phyloP scores from a whole-genome alignment of 2,329 filamentous ascomycete species.

The Pestalotiopsis sp. region DNA sequence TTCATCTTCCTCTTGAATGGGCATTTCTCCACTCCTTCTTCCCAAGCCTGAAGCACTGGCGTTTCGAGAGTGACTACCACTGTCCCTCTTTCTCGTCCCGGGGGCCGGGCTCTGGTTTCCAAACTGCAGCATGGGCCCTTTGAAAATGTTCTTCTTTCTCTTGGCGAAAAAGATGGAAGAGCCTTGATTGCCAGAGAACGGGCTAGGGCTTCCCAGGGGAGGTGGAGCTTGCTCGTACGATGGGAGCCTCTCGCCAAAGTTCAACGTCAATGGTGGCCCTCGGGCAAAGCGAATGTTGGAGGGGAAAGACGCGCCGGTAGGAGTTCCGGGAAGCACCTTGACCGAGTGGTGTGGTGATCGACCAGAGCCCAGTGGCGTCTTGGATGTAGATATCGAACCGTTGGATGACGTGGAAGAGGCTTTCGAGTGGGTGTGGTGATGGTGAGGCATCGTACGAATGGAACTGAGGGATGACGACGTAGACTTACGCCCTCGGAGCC shows the following conservation, averaged over 20 bases:
- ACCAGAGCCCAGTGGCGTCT: slow-evolving; percentile 63
- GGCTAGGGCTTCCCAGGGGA: slow-evolving; percentile 55
- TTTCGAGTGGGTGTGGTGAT: slow-evolving; percentile 87
- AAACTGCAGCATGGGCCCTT: slow-evolving; percentile 71
- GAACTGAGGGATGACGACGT: slow-evolving; percentile 95
- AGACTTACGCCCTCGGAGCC: slow-evolving; percentile 88
- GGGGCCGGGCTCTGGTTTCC: slow-evolving; percentile 35
- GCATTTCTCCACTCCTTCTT: slow-evolving; percentile 72
- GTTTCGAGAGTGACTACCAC: slow-evolving; percentile 49
- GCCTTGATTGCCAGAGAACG: slow-evolving; percentile 47
- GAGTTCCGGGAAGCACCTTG: slow-evolving; percentile 92
- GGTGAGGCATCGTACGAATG: slow-evolving; percentile 83
- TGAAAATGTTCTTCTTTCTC: slow-evolving; percentile 79
- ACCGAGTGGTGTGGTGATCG: slow-evolving; percentile 87
- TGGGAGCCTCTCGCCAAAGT: slow-evolving; percentile 63
- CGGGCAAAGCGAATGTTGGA: slow-evolving; percentile 84
- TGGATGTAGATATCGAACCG: slow-evolving; percentile 70
- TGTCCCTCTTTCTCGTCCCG: slow-evolving; percentile 32
- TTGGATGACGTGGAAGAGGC: slow-evolving; percentile 90
- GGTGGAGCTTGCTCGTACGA: slow-evolving; percentile 29
- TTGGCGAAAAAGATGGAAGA: slow-evolving; percentile 73
- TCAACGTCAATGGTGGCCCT: slow-evolving; percentile 53
- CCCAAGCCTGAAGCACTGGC: slow-evolving; percentile 66
- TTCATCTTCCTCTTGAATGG: slow-evolving; percentile 70
- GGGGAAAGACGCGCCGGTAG: slow-evolving; percentile 74